These are phyloP conservation scores for Geum urbanum DNA, from an alignment of 306 rosid species.

Conservation along the genomic window DNA sequence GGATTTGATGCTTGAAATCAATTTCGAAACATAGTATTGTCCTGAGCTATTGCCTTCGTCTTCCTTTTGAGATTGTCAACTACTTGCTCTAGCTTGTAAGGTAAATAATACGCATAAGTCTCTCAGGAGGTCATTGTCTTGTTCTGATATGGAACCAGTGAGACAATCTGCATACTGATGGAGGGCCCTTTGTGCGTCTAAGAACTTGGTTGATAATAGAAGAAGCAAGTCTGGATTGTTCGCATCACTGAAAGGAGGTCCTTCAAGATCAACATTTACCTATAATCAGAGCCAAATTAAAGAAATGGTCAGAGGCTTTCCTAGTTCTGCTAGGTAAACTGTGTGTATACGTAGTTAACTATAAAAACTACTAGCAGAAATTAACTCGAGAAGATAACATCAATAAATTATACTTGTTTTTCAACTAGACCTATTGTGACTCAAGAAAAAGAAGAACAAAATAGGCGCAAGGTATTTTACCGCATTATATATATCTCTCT, in stretches of 20 bases:
- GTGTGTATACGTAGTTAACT: background rate
- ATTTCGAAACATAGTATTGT: too few relatives aligned
- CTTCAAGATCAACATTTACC: background rate
- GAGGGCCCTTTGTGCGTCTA: conserved; percentile 2
- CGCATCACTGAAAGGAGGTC: background rate
- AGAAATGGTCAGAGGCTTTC: background rate
- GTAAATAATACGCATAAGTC: too few relatives aligned
- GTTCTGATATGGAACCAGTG: too few relatives aligned
- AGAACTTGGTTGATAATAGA: conserved; percentile 5
- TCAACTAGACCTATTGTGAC: too few relatives aligned
- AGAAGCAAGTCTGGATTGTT: background rate
- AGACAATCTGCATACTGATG: background rate
- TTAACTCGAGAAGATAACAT: too few relatives aligned
- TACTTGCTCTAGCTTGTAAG: too few relatives aligned
- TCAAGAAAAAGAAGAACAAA: too few relatives aligned
- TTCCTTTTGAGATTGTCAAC: too few relatives aligned
- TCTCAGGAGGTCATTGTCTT: too few relatives aligned
- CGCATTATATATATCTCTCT: conserved; percentile 12
- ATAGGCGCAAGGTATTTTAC: background rate
- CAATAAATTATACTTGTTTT: too few relatives aligned
- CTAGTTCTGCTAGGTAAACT: background rate
- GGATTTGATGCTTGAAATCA: too few relatives aligned
- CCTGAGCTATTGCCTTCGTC: too few relatives aligned
- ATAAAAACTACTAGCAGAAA: background rate
- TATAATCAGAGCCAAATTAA: background rate